These are phyloP conservation scores for Stropharia rugosoannulata DNA, from an alignment of 768 basidiomycete genomes.

Conservation along the genomic window DNA sequence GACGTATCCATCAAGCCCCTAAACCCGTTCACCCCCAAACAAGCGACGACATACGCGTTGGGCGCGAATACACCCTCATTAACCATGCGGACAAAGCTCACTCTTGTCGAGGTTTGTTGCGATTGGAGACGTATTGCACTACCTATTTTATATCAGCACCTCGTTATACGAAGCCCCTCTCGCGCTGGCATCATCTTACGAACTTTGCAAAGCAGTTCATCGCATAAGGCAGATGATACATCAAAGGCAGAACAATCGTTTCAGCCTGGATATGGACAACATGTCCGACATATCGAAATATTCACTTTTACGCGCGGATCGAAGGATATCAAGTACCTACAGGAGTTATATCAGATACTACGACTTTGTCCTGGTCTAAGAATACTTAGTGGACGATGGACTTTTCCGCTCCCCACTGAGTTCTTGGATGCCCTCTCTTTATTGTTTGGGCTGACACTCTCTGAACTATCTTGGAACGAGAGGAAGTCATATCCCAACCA, in stretches of 20 bases:
- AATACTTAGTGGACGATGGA: constrained; percentile 48
- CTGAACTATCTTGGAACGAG: constrained; percentile 47
- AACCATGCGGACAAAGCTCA: constrained; percentile 49
- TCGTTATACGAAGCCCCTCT: constrained; percentile 43
- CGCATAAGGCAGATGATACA: background rate
- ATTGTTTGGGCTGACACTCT: constrained; percentile 39
- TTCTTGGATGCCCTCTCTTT: constrained; percentile 40
- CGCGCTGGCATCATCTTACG: constrained; percentile 37
- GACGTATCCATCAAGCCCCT: constrained; percentile 41
- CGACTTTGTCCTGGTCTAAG: constrained; percentile 44
- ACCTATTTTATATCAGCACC: constrained; percentile 44
- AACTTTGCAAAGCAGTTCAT: constrained; percentile 29
- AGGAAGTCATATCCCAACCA: constrained; percentile 13
- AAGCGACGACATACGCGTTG: constrained; percentile 41
- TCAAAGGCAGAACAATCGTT: background rate
- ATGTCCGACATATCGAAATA: constrained; percentile 48
- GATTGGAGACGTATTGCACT: constrained; percentile 44
- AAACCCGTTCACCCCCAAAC: constrained; percentile 44
- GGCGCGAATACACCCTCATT: constrained; percentile 45
- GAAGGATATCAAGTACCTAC: constrained; percentile 35
- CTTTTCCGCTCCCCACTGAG: constrained; percentile 37
- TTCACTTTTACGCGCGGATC: constrained; percentile 44
- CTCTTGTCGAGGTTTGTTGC: constrained; percentile 46
- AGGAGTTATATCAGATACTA: constrained; percentile 42
- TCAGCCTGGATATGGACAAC: constrained; percentile 36